A percentile compares a stretch with the other conserved stretches of the same genome.
Conservation (phyloP, 768 basidiomycete genomes). For the Tulasnella sp. region DNA sequence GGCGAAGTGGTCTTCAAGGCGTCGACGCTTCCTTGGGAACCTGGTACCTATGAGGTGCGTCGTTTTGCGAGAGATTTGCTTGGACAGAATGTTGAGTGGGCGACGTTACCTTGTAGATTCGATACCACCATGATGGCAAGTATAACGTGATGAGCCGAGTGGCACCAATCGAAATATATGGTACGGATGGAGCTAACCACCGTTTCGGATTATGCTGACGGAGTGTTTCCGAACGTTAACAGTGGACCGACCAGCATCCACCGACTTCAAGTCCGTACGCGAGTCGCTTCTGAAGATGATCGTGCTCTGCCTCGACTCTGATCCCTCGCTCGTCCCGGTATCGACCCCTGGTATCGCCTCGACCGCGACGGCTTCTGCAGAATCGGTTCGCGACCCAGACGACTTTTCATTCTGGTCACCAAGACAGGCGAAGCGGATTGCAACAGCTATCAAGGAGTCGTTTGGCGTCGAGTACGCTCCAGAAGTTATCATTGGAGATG, state of each 20-base stretch:
- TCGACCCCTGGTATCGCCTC: conserved; percentile 38
- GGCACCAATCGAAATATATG: conserved; percentile 83
- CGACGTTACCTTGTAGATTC: conserved; percentile 47
- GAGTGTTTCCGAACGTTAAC: not conserved
- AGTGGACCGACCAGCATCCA: conserved; percentile 67
- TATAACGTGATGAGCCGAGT: conserved; percentile 90
- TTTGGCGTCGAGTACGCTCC: conserved; percentile 86
- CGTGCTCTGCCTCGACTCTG: conserved; percentile 80
- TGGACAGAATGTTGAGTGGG: not conserved
- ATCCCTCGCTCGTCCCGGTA: conserved; percentile 73
- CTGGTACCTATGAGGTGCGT: conserved; percentile 79
- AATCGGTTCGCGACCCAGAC: conserved; percentile 64
- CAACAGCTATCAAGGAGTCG: conserved; percentile 67
- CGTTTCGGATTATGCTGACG: not conserved
- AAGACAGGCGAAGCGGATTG: conserved; percentile 85
- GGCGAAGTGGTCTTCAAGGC: conserved; percentile 74
- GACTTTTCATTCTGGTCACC: conserved; percentile 95
- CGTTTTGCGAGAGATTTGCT: not conserved
- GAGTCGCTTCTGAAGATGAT: conserved; percentile 70
- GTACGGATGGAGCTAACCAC: conserved; percentile 46
- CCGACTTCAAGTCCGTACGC: conserved; percentile 65
- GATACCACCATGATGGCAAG: conserved; percentile 96
- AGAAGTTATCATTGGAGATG: conserved; percentile 90
- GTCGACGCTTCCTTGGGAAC: conserved; percentile 78
- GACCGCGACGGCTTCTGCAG: conserved; percentile 35